phyloP scores from a whole-genome alignment of 306 rosid genomes.

The Castanea crenata region DNA sequence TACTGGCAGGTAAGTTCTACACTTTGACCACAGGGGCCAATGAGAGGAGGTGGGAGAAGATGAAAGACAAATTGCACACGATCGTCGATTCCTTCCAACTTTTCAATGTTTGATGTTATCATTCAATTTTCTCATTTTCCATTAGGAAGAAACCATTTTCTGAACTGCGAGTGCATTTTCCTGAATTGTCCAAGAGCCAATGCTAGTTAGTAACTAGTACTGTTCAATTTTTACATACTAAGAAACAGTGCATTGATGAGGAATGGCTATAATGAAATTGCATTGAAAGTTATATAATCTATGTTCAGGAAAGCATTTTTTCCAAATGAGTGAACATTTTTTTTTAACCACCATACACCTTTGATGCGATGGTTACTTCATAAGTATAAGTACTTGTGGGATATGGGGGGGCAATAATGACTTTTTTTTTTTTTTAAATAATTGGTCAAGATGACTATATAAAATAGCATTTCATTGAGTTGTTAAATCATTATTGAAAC shows the following conservation, averaged over 20 bases:
- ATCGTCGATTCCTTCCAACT: slow-evolving; percentile 74
- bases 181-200: not conserved
- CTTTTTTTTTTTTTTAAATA: too few relatives aligned
- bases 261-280: not conserved
- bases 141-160: slow-evolving; percentile 30
- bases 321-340: not conserved
- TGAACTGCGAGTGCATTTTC: slow-evolving; percentile 16
- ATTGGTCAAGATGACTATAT: not conserved
- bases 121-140: not conserved
- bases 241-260: not conserved
- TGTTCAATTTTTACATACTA: not conserved
- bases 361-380: too few relatives aligned
- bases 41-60: slow-evolving; percentile 95
- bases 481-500: too few relatives aligned
- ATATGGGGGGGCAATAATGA: too few relatives aligned
- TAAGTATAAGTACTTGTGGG: too few relatives aligned
- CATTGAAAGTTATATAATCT: not conserved
- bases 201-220: not conserved
- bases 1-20: slow-evolving; percentile 80
- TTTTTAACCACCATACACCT: too few relatives aligned
- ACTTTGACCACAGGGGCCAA: slow-evolving; percentile 85
- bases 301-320: slow-evolving; percentile 12
- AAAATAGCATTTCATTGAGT: not conserved
- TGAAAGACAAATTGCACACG: slow-evolving; percentile 81
- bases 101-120: slow-evolving; percentile 43